These are phyloP conservation scores for Antitrichia curtipendula DNA, from an alignment of 225 moss, liverwort and hornwort species.

Conservation along the genomic window DNA sequence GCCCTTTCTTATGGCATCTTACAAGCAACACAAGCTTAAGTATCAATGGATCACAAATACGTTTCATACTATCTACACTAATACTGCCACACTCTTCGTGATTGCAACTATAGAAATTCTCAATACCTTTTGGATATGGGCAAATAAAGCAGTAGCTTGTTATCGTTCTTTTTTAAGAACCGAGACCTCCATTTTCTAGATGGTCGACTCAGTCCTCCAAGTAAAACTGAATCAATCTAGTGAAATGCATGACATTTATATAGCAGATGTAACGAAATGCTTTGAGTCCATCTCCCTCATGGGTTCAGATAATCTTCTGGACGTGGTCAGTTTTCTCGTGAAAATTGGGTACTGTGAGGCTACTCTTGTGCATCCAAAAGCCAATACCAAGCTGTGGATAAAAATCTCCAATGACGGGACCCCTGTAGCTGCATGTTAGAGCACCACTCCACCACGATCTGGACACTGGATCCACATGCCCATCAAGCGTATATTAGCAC, in stretches of 20 bases:
- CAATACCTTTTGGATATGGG: background rate
- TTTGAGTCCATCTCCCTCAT: background rate
- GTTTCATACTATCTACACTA: background rate
- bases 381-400: fast-evolving
- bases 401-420: fast-evolving
- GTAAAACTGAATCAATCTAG: fast-evolving
- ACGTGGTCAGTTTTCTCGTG: fast-evolving
- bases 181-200: background rate
- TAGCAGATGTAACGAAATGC: background rate
- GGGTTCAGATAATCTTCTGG: background rate
- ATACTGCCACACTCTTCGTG: background rate
- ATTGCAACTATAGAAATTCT: background rate
- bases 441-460: fast-evolving
- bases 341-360: background rate
- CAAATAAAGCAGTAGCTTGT: background rate
- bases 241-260: background rate
- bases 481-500: fast-evolving
- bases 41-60: background rate
- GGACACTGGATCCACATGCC: background rate
- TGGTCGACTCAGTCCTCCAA: background rate
- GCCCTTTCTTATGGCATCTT: background rate
- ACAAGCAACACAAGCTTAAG: background rate
- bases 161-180: fast-evolving
- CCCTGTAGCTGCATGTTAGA: fast-evolving
- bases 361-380: fast-evolving